Conservation (phyloP, 208 protist species). For the Trypanosoma mega region DNA sequence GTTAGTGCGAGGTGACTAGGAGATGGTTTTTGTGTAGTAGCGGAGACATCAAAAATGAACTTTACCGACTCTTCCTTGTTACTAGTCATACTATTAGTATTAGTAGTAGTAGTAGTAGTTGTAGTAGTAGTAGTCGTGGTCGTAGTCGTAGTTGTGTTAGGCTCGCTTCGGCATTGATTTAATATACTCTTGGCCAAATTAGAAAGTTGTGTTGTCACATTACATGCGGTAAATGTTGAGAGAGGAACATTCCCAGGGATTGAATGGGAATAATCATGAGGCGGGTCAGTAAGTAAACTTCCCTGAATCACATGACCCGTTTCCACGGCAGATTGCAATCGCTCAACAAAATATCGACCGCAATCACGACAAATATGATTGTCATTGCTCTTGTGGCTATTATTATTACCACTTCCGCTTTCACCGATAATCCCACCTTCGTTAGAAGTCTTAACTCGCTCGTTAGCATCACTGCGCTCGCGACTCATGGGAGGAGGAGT, state of each 20-base stretch:
- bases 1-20: no score
- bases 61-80: no score
- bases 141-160: background rate
- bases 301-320: background rate
- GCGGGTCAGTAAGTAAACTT: background rate
- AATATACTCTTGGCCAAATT: conserved; percentile 3
- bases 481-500: no score
- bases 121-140: background rate
- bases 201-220: background rate
- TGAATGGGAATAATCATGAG: no score
- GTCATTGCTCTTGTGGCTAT: background rate
- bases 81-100: no score
- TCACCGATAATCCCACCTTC: no score
- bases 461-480: no score
- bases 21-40: no score
- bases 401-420: conserved; percentile 3
- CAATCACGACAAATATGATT: background rate
- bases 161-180: background rate
- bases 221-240: background rate
- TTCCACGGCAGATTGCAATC: conserved; percentile 4
- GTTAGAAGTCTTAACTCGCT: no score
- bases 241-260: no score
- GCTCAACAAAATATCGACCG: background rate
- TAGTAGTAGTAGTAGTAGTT: no score
- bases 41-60: no score